These are phyloP conservation scores for Hypholoma fasciculare DNA, from an alignment of 768 basidiomycete genomes.

Conservation along the genomic window DNA sequence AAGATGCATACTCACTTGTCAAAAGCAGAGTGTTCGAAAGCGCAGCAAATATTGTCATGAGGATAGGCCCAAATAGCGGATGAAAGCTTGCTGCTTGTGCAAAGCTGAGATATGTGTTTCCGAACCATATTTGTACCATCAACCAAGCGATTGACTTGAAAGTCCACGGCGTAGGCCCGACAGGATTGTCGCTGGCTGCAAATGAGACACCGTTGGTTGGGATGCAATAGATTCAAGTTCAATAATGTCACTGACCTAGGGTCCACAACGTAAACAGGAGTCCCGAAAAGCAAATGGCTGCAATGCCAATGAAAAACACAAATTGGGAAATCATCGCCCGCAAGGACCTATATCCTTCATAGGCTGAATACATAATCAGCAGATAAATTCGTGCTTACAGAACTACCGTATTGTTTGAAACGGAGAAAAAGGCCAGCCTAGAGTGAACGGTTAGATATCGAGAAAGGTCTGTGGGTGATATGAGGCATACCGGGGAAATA, in stretches of 20 bases:
- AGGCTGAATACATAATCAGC: not conserved
- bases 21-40: slow-evolving; percentile 76
- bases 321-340: slow-evolving; percentile 84
- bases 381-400: slow-evolving; percentile 46
- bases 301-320: slow-evolving; percentile 76
- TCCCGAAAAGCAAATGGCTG: slow-evolving; percentile 80
- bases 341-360: slow-evolving; percentile 51
- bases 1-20: slow-evolving; percentile 58
- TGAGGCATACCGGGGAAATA: slow-evolving; percentile 68
- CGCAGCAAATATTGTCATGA: slow-evolving; percentile 81
- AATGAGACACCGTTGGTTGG: slow-evolving; percentile 1
- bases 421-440: slow-evolving; percentile 76
- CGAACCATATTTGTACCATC: slow-evolving; percentile 88
- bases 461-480: not conserved
- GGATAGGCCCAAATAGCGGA: slow-evolving; percentile 71
- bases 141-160: slow-evolving; percentile 72
- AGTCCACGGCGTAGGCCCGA: slow-evolving; percentile 28
- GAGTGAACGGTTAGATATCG: slow-evolving; percentile 13
- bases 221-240: not conserved
- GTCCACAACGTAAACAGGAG: slow-evolving; percentile 56
- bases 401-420: slow-evolving; percentile 77
- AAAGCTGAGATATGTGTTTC: slow-evolving; percentile 68
- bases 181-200: slow-evolving; percentile 29
- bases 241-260: slow-evolving; percentile 25
- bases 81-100: slow-evolving; percentile 59